Evolutionary conservation across 78 protist species (phyloP).

Genomic region (Dictyostelium firmibasis): DNA sequence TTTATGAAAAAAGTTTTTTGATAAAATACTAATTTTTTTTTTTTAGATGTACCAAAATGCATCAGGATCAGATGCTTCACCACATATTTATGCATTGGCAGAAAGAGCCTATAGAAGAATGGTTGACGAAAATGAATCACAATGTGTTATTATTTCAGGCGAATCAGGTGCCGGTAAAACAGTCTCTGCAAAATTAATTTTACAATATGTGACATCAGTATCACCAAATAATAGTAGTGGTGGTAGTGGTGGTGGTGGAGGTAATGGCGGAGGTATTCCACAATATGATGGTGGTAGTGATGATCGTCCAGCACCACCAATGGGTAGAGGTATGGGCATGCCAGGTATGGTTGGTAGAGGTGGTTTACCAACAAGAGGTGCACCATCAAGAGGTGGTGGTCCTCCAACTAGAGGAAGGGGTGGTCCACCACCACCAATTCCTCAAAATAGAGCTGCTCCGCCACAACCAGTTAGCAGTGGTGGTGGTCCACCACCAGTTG

Average conservation of each 20-base stretch:
- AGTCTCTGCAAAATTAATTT: constrained; percentile 94
- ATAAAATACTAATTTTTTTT: not conserved
- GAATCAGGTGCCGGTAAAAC: constrained; percentile 89
- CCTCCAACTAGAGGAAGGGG: constrained; percentile 21
- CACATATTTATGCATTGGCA: constrained; percentile 89
- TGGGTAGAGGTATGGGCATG: constrained; percentile 32
- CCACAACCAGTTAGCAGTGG: constrained; percentile 3
- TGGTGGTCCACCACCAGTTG: constrained; percentile 18
- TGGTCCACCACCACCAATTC: constrained; percentile 48
- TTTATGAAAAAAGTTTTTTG: not conserved
- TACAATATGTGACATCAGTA: constrained; percentile 92
- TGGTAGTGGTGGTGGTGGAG: not conserved
- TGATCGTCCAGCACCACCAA: constrained; percentile 11
- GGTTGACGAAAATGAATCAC: constrained; percentile 76
- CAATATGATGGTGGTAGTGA: constrained; percentile 76
- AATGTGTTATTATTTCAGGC: constrained; percentile 83
- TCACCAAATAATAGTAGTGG: constrained; percentile 84
- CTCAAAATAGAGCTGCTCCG: constrained; percentile 11
- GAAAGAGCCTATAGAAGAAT: constrained; percentile 91
- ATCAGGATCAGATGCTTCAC: constrained; percentile 79
- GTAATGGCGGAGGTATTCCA: constrained; percentile 6
- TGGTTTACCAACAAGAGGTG: constrained; percentile 20
- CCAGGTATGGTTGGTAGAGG: constrained; percentile 59
- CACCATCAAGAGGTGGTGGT: constrained; percentile 9
- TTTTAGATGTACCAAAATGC: constrained; percentile 74